Base-by-base conservation (phyloP, 2,329 filamentous ascomycete genomes). In the Didymella glomerata region DNA sequence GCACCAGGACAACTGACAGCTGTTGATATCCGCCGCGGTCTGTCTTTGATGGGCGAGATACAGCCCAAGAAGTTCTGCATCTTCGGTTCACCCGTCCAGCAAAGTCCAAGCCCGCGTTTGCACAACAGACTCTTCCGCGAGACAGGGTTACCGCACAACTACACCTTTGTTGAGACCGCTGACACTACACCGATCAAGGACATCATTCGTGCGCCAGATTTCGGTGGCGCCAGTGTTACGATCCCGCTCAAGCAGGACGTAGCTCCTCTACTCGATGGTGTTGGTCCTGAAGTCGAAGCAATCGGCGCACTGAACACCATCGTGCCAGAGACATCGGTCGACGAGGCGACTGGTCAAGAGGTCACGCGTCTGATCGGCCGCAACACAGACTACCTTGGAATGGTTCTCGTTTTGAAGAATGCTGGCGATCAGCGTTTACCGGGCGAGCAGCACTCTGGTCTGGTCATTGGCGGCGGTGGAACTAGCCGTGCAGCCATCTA, bases 221-320 rank as follows among this genome's bases (percentile, higher is more conserved):
- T 99, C 73, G 95, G 95, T 8, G 95, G 95, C 57, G 94, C 92
- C 3, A 97, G 93, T 3, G 92, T 99, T 45, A 99, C 95, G 0
- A 98, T 99, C 49, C 95, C 95, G 0, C 83, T 99, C 54, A 99
- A 99, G 80, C 82, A 95, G 28, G 92, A 96, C 68, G 88, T 98
- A 57, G 92, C 96, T 80, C 83, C 86, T 0, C 79, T 94, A 5
- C 81, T 99, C 14, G 93, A 98, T 73, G 87, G 89, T 52, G 83
- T 97, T 57, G 89, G 92, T 0, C 85, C 89, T 28, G 89, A 95
- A 53, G 94, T 93, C 14, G 85, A 86, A 64, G 82, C 86, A 28
- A 97, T 99, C 62, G 95, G 95, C 22, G 95, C 95, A 3, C 90
- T 98, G 64, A 99, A 99, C 80, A 99, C 95, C 18, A 90, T 99